Evolutionary conservation across 129 eudicot species (phyloP).

Genomic region (Helianthus annuus): HanXRQr2.0-SUNRISE NC_035441.2:128871787-128872286

Average conservation of each 20-base stretch:
- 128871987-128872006: no score
- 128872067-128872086: neutral
- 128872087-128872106: constrained; percentile 1
- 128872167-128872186: neutral
- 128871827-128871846: neutral
- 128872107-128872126: neutral
- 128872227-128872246: neutral
- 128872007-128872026: no score
- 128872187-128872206: constrained; percentile 20
- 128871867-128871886: no score
- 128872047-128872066: neutral
- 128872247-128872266: neutral
- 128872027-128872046: neutral
- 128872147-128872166: constrained; percentile 1
- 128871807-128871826: neutral
- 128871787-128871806: no score
- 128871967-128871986: no score
- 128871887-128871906: no score
- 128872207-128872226: constrained; percentile 14
- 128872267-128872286: neutral
- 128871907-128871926: no score
- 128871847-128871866: neutral
- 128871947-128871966: neutral
- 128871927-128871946: neutral
- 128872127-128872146: neutral